Percentiles rank a stretch among this genome's conserved stretches.
phyloP scores from a whole-genome alignment of 2,329 filamentous ascomycete species.

The Colletotrichum paranaense region DNA sequence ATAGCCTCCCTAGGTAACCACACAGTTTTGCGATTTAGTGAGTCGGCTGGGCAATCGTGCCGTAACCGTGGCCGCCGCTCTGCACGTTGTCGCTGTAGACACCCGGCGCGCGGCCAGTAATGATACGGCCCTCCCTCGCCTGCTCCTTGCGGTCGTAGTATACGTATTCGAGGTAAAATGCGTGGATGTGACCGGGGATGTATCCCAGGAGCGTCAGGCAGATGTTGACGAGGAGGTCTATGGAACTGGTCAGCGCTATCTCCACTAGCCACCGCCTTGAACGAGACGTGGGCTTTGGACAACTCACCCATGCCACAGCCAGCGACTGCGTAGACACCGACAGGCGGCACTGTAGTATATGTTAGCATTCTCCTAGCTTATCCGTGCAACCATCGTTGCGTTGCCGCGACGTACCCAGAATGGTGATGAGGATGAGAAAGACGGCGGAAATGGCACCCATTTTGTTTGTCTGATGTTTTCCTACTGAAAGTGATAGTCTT shows the following conservation, averaged over 20 bases:
- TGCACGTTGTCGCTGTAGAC: slow-evolving; percentile 81
- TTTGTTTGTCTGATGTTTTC: slow-evolving; percentile 40
- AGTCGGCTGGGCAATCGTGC: slow-evolving; percentile 51
- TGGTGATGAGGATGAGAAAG: slow-evolving; percentile 62
- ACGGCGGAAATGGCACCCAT: slow-evolving; percentile 64
- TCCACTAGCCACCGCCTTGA: not conserved
- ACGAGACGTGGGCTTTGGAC: no score
- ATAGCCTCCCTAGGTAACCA: not conserved
- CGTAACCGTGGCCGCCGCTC: slow-evolving; percentile 72
- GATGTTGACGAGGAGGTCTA: slow-evolving; percentile 75
- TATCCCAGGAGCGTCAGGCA: slow-evolving; percentile 76
- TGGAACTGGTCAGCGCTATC: not conserved
- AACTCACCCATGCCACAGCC: slow-evolving; percentile 68
- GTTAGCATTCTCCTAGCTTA: slow-evolving; percentile 36
- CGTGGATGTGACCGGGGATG: slow-evolving; percentile 82
- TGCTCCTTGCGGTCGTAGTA: slow-evolving; percentile 82
- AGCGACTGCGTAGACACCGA: slow-evolving; percentile 72
- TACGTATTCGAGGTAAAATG: slow-evolving; percentile 85
- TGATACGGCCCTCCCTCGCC: slow-evolving; percentile 65
- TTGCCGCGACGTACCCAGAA: slow-evolving; percentile 56
- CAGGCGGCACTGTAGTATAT: slow-evolving; percentile 67
- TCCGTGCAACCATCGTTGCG: not conserved
- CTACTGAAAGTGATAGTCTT: not conserved
- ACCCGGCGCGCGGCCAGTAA: slow-evolving; percentile 69
- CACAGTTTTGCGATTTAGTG: not conserved